These are phyloP conservation scores for Marasmius fiardii DNA, from an alignment of 1,284 basidiomycete genomes.

Conservation along the genomic window DNA sequence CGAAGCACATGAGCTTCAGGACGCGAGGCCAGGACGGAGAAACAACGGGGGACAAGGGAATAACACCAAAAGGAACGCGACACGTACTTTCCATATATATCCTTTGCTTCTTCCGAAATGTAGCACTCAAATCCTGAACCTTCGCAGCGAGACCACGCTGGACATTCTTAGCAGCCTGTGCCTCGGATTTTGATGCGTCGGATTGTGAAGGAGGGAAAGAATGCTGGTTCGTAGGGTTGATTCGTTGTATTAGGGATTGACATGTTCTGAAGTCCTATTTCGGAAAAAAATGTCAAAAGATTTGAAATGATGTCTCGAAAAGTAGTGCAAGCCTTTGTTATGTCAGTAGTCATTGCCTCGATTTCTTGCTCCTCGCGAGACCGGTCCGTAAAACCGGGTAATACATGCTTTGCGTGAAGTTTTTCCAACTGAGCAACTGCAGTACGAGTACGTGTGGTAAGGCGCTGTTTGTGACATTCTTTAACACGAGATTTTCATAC, in stretches of 20 bases:
- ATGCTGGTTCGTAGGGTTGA: slow-evolving; percentile 47
- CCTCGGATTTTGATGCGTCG: slow-evolving; percentile 47
- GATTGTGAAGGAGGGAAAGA: slow-evolving; percentile 48
- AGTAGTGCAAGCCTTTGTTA: slow-evolving; percentile 68
- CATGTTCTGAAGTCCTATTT: slow-evolving; percentile 82
- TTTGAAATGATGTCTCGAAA: slow-evolving; percentile 4
- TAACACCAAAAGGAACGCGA: slow-evolving; percentile 15
- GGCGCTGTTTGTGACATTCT: slow-evolving; percentile 15
- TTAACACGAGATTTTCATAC: slow-evolving; percentile 48
- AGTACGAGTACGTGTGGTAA: slow-evolving; percentile 12
- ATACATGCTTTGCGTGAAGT: slow-evolving; percentile 91
- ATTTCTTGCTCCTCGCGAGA: slow-evolving; percentile 93
- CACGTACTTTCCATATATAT: slow-evolving; percentile 95
- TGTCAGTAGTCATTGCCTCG: slow-evolving; percentile 80
- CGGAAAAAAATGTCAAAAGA: slow-evolving; percentile 18
- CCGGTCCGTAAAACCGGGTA: slow-evolving; percentile 96
- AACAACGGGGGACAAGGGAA: slow-evolving; percentile 14
- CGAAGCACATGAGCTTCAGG: slow-evolving; percentile 5
- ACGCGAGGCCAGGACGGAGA: slow-evolving; percentile 14
- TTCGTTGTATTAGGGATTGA: slow-evolving; percentile 76
- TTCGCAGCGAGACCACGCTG: slow-evolving; percentile 94
- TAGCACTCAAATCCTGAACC: slow-evolving; percentile 88
- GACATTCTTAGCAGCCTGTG: slow-evolving; percentile 88
- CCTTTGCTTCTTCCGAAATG: slow-evolving; percentile 97
- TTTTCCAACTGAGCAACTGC: slow-evolving; percentile 82